phyloP scores from a whole-genome alignment of 306 rosid species.

The Dryas octopetala region DNA sequence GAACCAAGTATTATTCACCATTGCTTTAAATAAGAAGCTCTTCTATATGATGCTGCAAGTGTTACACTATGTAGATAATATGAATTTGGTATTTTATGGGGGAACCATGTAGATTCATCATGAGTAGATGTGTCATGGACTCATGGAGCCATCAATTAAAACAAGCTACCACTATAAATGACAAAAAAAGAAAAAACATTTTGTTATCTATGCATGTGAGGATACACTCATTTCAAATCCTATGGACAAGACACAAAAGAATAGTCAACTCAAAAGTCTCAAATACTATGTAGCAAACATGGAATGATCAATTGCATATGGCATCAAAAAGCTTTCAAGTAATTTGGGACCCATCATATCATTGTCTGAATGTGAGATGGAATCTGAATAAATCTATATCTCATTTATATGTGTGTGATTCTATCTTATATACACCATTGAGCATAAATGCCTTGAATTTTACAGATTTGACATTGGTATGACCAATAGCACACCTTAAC shows the following conservation, averaged over 20 bases:
- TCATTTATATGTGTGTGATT: too few species aligned
- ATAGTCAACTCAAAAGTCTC: background rate
- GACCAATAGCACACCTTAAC: too few species aligned
- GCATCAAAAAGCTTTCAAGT: background rate
- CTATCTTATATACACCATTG: too few species aligned
- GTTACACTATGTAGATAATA: too few species aligned
- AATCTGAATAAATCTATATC: too few species aligned
- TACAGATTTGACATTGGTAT: too few species aligned
- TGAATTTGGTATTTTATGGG: too few species aligned
- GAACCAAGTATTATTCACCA: background rate
- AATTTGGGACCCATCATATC: slow-evolving; percentile 9
- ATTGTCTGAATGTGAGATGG: background rate
- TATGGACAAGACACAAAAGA: background rate
- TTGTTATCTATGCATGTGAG: background rate
- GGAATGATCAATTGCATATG: background rate
- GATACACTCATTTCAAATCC: background rate
- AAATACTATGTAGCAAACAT: background rate
- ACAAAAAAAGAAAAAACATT: background rate
- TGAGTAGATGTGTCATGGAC: background rate
- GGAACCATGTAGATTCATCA: background rate
- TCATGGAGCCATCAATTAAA: too few species aligned
- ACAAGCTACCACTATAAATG: background rate
- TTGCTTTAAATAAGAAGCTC: background rate
- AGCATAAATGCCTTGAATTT: too few species aligned
- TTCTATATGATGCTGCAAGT: background rate